A percentile compares a stretch with the other conserved stretches of the same genome.
Evolutionary conservation across 495 filamentous ascomycete genomes (phyloP).

Genomic region (Aspergillus ellipticus): DNA sequence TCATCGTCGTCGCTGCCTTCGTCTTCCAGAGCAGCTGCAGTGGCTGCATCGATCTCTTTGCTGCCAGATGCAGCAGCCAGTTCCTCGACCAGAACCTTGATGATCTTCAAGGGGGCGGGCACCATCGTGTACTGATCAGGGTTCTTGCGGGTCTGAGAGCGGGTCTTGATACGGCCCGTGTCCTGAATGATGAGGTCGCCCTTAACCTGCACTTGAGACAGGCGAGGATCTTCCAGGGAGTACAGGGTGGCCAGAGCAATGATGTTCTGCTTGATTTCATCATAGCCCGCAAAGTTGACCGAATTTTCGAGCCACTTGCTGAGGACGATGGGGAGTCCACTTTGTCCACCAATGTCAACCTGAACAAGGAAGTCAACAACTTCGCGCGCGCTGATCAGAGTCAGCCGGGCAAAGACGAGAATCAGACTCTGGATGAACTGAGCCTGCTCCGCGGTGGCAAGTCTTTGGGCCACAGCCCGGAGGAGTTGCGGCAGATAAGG

Average conservation of each 20-base stretch:
- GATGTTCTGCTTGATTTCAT: conserved; percentile 94
- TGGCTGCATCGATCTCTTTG: conserved; percentile 51
- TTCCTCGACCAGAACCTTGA: conserved; percentile 93
- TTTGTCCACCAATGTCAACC: conserved; percentile 66
- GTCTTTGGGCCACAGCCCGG: conserved; percentile 79
- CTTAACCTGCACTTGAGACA: conserved; percentile 76
- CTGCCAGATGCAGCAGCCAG: conserved; percentile 60
- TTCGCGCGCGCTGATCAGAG: conserved; percentile 77
- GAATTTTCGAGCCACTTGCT: conserved; percentile 97
- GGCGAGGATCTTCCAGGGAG: conserved; percentile 75
- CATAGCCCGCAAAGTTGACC: conserved; percentile 91
- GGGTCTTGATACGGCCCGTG: conserved; percentile 84
- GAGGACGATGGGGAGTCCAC: conserved; percentile 80
- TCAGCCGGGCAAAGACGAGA: conserved; percentile 88
- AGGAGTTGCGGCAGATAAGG: conserved; percentile 89
- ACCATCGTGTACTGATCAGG: conserved; percentile 90
- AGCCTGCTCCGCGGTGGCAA: conserved; percentile 74
- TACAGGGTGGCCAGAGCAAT: conserved; percentile 89
- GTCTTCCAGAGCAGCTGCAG: conserved; percentile 51
- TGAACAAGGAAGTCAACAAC: conserved; percentile 88
- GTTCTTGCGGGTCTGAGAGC: conserved; percentile 78
- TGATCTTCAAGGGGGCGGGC: conserved; percentile 83
- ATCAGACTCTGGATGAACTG: conserved; percentile 90
- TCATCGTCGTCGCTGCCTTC: conserved; percentile 63
- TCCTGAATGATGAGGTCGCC: conserved; percentile 83